Evolutionary conservation across 176 grass and related monocot species (phyloP).

Genomic region (Raddia distichophylla): DNA sequence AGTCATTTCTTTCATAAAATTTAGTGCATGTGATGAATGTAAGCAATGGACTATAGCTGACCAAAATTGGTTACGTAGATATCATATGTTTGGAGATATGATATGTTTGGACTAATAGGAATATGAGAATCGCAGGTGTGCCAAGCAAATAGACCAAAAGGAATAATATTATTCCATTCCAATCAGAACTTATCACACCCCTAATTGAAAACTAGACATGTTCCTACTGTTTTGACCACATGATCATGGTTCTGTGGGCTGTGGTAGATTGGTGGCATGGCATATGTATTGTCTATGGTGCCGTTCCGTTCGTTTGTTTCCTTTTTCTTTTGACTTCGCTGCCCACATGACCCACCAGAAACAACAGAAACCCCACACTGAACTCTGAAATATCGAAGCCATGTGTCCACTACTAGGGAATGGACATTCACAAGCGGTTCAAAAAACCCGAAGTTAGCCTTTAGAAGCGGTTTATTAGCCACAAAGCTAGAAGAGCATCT

Average conservation of each 20-base stretch:
- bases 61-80: neutral
- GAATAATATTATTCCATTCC: neutral
- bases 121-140: neutral
- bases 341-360: neutral
- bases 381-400: too few relatives aligned
- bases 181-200: neutral
- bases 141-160: neutral
- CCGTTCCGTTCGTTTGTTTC: neutral
- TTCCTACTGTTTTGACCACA: conserved; percentile 1
- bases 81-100: neutral
- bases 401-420: too few relatives aligned
- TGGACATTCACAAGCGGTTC: too few relatives aligned
- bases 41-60: neutral
- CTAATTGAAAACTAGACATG: neutral
- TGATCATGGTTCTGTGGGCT: conserved; percentile 9
- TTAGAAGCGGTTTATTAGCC: too few relatives aligned
- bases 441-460: too few relatives aligned
- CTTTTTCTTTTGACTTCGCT: neutral
- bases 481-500: too few relatives aligned
- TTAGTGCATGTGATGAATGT: neutral
- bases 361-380: neutral
- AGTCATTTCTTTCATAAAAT: too few relatives aligned
- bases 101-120: neutral
- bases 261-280: neutral
- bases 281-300: neutral